Evolutionary conservation across 2,329 filamentous ascomycete genomes (phyloP).

Genomic region (Didymella arachidicola): DNA sequence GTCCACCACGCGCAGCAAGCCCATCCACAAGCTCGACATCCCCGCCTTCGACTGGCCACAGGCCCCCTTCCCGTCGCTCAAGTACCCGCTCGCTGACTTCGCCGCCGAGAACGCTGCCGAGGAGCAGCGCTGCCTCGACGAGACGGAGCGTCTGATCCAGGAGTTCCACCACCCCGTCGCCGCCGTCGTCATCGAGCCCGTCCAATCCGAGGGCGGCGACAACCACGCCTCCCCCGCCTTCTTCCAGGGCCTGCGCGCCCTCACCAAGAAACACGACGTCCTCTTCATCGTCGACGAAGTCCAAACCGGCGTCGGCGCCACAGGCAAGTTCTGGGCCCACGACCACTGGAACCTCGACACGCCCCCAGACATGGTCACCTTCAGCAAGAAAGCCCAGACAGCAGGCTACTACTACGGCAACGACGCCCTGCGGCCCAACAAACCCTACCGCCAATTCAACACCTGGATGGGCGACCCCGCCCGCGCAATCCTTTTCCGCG

Average conservation of each 20-base stretch:
- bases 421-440: conserved; percentile 81
- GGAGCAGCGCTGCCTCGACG: conserved; percentile 80
- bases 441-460: conserved; percentile 96
- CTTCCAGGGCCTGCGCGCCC: conserved; percentile 81
- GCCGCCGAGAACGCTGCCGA: conserved; percentile 81
- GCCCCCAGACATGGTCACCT: conserved; percentile 92
- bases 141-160: conserved; percentile 82
- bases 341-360: conserved; percentile 86
- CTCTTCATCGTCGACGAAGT: conserved; percentile 94
- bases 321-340: conserved; percentile 95
- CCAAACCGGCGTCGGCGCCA: conserved; percentile 90
- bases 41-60: conserved; percentile 96
- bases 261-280: conserved; percentile 73
- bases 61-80: conserved; percentile 82
- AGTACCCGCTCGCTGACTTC: conserved; percentile 85
- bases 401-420: conserved; percentile 92
- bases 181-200: conserved; percentile 85
- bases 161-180: conserved; percentile 81
- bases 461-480: conserved; percentile 96
- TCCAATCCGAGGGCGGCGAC: conserved; percentile 93
- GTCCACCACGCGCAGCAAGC: conserved; percentile 89
- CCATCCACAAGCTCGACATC: conserved; percentile 94
- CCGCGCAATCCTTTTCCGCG: conserved; percentile 83
- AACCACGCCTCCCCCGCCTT: conserved; percentile 90
- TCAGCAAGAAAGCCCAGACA: conserved; percentile 94